phyloP scores from a whole-genome alignment of 2,329 filamentous ascomycete genomes.

The Pyrenochaeta sp. region DNA sequence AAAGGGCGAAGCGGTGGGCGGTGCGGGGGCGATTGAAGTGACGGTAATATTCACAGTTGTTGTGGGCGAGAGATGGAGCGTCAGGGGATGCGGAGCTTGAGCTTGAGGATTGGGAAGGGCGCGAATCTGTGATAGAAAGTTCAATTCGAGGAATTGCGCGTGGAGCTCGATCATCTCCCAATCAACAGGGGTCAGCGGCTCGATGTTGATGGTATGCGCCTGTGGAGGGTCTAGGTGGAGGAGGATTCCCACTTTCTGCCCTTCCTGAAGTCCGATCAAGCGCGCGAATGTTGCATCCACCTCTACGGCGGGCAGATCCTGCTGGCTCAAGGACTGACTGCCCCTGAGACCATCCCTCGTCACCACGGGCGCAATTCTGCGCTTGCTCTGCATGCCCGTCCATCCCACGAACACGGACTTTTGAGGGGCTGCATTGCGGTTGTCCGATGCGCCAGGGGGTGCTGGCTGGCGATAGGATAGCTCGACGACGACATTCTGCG shows the following conservation, averaged over 20 bases:
- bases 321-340: conserved; percentile 68
- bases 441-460: conserved; percentile 51
- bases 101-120: conserved; percentile 84
- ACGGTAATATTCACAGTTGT: conserved; percentile 93
- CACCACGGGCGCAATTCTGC: conserved; percentile 75
- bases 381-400: conserved; percentile 97
- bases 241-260: conserved; percentile 73
- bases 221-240: conserved; percentile 90
- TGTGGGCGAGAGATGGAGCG: conserved; percentile 91
- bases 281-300: conserved; percentile 85
- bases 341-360: conserved; percentile 75
- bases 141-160: conserved; percentile 92
- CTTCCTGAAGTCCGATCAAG: conserved; percentile 78
- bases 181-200: conserved; percentile 91
- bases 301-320: conserved; percentile 80
- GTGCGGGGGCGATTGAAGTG: conserved; percentile 79
- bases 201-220: conserved; percentile 94
- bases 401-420: conserved; percentile 88
- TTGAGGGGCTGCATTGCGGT: conserved; percentile 55
- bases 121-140: conserved; percentile 90
- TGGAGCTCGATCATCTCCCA: conserved; percentile 99
- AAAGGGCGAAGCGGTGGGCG: conserved; percentile 74
- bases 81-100: conserved; percentile 76
- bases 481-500: conserved; percentile 96
- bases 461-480: conserved; percentile 74